phyloP scores from a whole-genome alignment of 2,329 filamentous ascomycete genomes.

The Zarea fungicola region DNA sequence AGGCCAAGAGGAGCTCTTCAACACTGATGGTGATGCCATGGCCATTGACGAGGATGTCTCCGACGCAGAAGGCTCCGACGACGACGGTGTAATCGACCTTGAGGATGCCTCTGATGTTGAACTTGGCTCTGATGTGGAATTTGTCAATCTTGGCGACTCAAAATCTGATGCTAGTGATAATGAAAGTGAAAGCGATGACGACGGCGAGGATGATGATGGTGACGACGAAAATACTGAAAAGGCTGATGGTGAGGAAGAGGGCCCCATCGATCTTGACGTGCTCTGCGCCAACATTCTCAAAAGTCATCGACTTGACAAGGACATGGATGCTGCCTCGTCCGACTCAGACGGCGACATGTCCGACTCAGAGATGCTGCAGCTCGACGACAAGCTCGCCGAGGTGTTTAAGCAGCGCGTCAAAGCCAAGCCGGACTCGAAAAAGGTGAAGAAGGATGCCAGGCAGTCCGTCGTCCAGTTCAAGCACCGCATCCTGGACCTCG shows the following conservation, averaged over 20 bases:
- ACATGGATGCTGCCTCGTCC: conserved; percentile 48
- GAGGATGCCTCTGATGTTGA: conserved; percentile 42
- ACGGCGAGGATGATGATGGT: conserved; percentile 41
- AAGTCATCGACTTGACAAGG: conserved; percentile 60
- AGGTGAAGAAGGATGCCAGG: conserved; percentile 81
- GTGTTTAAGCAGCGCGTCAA: conserved; percentile 78
- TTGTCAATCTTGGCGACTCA: conserved; percentile 33
- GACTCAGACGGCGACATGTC: conserved; percentile 78
- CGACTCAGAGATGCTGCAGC: conserved; percentile 88
- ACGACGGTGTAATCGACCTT: conserved; percentile 25
- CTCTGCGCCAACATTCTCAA: conserved; percentile 74
- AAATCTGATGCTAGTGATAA: conserved; percentile 40
- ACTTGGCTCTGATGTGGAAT: conserved; percentile 46
- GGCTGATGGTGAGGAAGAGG: conserved; percentile 36
- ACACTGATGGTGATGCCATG: conserved; percentile 57
- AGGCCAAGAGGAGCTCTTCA: conserved; percentile 83
- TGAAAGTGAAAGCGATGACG: conserved; percentile 35
- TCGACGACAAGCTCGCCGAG: conserved; percentile 77
- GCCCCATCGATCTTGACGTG: conserved; percentile 56
- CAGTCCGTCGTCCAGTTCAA: conserved; percentile 93
- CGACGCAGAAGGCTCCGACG: conserved; percentile 33
- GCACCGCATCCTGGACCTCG: conserved; percentile 81
- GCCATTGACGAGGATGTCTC: conserved; percentile 43
- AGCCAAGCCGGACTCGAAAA: conserved; percentile 60
- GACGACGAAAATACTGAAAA: conserved; percentile 37